Percentiles rank a stretch among this genome's conserved stretches.
Evolutionary conservation across 139 green algal genomes (phyloP).

Genomic region (Volvox africanus): DNA sequence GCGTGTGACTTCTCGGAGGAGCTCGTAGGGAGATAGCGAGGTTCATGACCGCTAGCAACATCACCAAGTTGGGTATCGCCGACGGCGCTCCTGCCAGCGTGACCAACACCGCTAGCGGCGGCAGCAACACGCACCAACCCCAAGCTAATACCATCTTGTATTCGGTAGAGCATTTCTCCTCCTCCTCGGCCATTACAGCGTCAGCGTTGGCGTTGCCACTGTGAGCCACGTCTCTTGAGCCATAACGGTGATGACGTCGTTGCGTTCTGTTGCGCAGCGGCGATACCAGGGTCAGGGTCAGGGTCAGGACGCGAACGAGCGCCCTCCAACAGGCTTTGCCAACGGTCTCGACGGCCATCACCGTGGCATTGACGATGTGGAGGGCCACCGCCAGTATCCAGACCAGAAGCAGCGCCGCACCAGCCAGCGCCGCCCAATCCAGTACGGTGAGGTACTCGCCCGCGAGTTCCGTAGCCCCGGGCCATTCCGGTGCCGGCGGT

Average conservation of each 20-base stretch:
- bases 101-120: background rate
- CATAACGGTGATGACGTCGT: background rate
- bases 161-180: background rate
- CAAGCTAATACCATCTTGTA: background rate
- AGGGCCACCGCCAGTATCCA: background rate
- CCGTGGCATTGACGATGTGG: background rate
- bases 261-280: background rate
- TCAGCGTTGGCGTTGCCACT: background rate
- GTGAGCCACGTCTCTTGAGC: background rate
- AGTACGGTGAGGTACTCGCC: background rate
- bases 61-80: background rate
- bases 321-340: background rate
- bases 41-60: background rate
- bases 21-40: background rate
- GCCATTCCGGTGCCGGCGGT: too few relatives aligned
- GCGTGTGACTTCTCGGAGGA: background rate
- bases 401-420: background rate
- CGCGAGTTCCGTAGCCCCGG: background rate
- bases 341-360: background rate
- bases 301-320: background rate
- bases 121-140: background rate
- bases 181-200: background rate
- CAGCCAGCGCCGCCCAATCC: conserved; percentile 17
- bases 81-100: background rate
- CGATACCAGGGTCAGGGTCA: background rate